Conservation (phyloP, 768 basidiomycete genomes). For the Mycena olivaceomarginata region DNA sequence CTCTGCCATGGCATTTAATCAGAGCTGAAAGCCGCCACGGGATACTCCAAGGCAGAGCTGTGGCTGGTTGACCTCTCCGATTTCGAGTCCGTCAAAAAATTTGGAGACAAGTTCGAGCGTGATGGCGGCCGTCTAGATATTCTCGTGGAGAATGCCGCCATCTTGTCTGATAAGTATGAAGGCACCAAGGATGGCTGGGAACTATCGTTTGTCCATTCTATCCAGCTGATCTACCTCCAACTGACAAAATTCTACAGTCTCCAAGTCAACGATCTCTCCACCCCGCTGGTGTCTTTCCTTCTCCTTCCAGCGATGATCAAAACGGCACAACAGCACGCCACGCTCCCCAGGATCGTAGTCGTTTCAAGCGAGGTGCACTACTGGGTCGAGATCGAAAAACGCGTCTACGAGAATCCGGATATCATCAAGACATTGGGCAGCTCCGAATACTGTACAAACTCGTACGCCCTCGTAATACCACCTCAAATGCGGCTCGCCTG, state of each 20-base stretch:
- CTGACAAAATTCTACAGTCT: neutral
- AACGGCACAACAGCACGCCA: slow-evolving; percentile 38
- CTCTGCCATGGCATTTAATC: neutral
- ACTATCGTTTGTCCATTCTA: neutral
- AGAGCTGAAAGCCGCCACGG: slow-evolving; percentile 50
- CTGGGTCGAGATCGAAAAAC: slow-evolving; percentile 11
- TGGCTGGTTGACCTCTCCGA: slow-evolving; percentile 54
- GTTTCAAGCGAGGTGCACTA: slow-evolving; percentile 52
- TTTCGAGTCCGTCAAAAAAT: slow-evolving; percentile 52
- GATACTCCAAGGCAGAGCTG: slow-evolving; percentile 50
- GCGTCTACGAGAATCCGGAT: slow-evolving; percentile 18
- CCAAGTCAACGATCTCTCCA: slow-evolving; percentile 56
- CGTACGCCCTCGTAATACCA: neutral
- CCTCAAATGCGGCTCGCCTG: neutral
- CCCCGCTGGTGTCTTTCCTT: slow-evolving; percentile 50
- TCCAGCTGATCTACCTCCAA: neutral
- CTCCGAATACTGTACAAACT: slow-evolving; percentile 42
- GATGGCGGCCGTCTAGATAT: slow-evolving; percentile 36
- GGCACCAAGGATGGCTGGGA: slow-evolving; percentile 30
- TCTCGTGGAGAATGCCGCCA: slow-evolving; percentile 38
- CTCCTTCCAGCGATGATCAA: slow-evolving; percentile 52
- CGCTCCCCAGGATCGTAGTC: slow-evolving; percentile 45
- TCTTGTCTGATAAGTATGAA: neutral
- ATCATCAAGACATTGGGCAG: slow-evolving; percentile 43
- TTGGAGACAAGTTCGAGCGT: slow-evolving; percentile 49